Evolutionary conservation across 352 stramenopile species (phyloP), one percentile per base, ranked within the genome.

Genomic region (Phytophthora kernoviae): DNA sequence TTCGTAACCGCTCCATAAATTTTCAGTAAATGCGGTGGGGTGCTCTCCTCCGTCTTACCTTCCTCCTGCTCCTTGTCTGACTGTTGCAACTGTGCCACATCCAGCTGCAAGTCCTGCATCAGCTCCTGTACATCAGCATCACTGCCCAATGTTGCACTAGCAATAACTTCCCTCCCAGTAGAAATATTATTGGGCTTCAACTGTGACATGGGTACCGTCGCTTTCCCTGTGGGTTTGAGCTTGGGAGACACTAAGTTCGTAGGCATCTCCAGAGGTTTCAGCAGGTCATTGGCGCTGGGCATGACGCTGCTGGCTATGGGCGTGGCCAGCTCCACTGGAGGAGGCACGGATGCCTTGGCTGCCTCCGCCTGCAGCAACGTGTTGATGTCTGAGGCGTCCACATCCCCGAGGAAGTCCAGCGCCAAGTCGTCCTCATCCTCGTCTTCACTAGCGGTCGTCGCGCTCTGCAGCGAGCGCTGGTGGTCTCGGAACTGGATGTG

Each of bases 41-140:
- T 82, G 32, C 65, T 81, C 50, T 87, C 77, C 33, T 88, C 79
- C 7, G 72, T 87, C 56, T 88, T 86, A 22, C 36, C 41, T 60
- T 87, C 79, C 47, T 86, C 59, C 0, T 56, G 58, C 11, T 58
- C 65, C 1, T 34, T 41, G 36, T 69, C 51, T 1, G 44, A 58
- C 10, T 57, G 51, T 3, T 67, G 49, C 18, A 70, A 14, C 11
- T 72, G 53, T 33, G 56, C 69, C 24, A 81, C 55, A 22, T 87
- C 61, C 32, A 92, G 44, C 7, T 81, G 42, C 49, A 88, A 51
- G 36, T 81, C 71, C 39, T 75, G 57, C 68, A 91, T 82, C 42
- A 91, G 32, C 39, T 65, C 74, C 10, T 75, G 45, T 4, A 90
- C 79, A 27, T 55, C 50, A 0, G 53, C 66, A n/a, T 89, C 79